Evolutionary conservation across 2,329 filamentous ascomycete genomes (phyloP).

Genomic region (Emericellopsis cladophorae): DNA sequence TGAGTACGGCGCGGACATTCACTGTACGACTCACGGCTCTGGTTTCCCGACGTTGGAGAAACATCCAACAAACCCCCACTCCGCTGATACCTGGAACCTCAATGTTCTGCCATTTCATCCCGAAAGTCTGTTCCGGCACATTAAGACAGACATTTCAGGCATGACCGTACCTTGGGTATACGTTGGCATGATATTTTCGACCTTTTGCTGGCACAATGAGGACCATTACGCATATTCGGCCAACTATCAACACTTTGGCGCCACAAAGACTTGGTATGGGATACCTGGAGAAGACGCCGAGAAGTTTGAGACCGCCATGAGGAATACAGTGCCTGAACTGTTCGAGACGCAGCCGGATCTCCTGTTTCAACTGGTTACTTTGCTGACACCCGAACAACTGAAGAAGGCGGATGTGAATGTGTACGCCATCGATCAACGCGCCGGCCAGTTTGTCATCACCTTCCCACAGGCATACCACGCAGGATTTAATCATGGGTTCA

Average conservation of each 20-base stretch:
- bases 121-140: slow-evolving; percentile 89
- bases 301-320: slow-evolving; percentile 93
- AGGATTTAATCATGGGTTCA: slow-evolving; percentile 97
- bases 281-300: slow-evolving; percentile 89
- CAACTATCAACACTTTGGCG: slow-evolving; percentile 96
- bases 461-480: slow-evolving; percentile 97
- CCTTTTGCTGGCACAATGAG: slow-evolving; percentile 98
- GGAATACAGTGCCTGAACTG: slow-evolving; percentile 83
- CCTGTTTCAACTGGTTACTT: slow-evolving; percentile 91
- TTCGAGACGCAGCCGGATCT: slow-evolving; percentile 96
- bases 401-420: slow-evolving; percentile 87
- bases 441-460: slow-evolving; percentile 90
- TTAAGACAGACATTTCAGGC: slow-evolving; percentile 95
- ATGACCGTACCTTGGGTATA: slow-evolving; percentile 99
- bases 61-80: slow-evolving; percentile 75
- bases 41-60: slow-evolving; percentile 92
- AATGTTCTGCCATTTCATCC: slow-evolving; percentile 83
- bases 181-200: slow-evolving; percentile 98
- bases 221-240: slow-evolving; percentile 97
- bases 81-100: slow-evolving; percentile 88
- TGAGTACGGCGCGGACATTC: slow-evolving; percentile 95
- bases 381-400: slow-evolving; percentile 85
- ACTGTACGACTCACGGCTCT: slow-evolving; percentile 94
- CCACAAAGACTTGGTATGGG: slow-evolving; percentile 98
- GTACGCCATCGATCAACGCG: slow-evolving; percentile 89